Conservation (phyloP, 306 rosid genomes). For the Castanospermum australe region DNA sequence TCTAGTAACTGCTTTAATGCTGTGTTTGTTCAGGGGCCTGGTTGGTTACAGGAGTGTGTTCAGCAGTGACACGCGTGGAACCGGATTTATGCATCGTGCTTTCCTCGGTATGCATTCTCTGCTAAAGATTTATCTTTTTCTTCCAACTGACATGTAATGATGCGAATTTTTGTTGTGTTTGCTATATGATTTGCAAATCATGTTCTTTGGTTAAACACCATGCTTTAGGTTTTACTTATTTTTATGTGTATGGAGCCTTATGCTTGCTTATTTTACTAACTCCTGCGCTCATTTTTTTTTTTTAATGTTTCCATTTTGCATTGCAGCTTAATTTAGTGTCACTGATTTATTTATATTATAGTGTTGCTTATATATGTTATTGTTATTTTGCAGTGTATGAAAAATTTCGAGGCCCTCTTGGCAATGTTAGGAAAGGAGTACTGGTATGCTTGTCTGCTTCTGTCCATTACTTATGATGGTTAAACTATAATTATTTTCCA, state of each 20-base stretch:
- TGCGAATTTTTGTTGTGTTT: constrained; percentile 2
- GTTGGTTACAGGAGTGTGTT: constrained; percentile 99
- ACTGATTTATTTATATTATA: background rate
- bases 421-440: constrained; percentile 98
- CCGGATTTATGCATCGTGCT: constrained; percentile 99
- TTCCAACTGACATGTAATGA: constrained; percentile 8
- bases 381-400: constrained; percentile 68
- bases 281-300: constrained; percentile 2
- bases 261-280: background rate
- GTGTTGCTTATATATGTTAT: background rate
- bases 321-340: background rate
- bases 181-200: constrained; percentile 11
- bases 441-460: constrained; percentile 56
- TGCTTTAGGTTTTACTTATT: constrained; percentile 5
- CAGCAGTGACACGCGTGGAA: constrained; percentile 98
- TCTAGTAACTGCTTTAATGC: constrained; percentile 14
- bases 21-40: constrained; percentile 75
- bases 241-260: background rate
- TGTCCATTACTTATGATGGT: constrained; percentile 10
- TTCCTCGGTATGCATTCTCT: constrained; percentile 64
- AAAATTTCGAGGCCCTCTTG: constrained; percentile 83
- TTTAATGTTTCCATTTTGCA: constrained; percentile 2
- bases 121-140: background rate
- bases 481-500: background rate
- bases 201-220: constrained; percentile 9